These are phyloP conservation scores for Chytriomyces sp. DNA, from an alignment of 192 early-diverging fungal species.

Conservation along the genomic window DNA sequence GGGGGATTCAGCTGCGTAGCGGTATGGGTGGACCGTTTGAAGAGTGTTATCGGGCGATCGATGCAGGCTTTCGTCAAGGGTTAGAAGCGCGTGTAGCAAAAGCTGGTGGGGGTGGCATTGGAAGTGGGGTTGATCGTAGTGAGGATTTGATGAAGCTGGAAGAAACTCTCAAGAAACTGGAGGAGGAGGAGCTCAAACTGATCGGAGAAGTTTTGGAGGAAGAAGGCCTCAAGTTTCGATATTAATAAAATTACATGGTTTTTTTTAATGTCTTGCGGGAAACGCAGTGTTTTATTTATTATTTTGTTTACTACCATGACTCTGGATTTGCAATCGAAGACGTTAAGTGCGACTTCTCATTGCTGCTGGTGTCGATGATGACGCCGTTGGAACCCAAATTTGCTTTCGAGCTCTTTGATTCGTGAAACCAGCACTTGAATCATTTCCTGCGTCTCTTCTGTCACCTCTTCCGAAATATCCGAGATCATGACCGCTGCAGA, in stretches of 20 bases:
- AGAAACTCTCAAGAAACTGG: slow-evolving; percentile 10
- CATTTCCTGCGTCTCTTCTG: no score
- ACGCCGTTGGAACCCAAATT: no score
- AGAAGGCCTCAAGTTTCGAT: neutral
- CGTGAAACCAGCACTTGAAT: no score
- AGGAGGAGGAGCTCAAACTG: slow-evolving; percentile 1
- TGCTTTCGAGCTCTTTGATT: no score
- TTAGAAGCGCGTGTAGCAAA: neutral
- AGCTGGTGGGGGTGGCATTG: slow-evolving; percentile 5
- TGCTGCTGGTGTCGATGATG: no score
- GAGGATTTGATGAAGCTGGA: slow-evolving; percentile 5
- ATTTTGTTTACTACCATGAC: no score
- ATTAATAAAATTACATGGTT: no score
- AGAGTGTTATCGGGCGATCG: slow-evolving; percentile 5
- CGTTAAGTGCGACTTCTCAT: no score
- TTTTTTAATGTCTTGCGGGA: neutral
- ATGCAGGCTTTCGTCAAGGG: slow-evolving; percentile 6
- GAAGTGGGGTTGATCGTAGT: slow-evolving; percentile 22
- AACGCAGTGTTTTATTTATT: neutral
- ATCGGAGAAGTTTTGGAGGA: neutral
- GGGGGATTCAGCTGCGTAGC: neutral
- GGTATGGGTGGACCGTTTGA: neutral
- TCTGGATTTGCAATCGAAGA: no score
- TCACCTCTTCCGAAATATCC: no score
- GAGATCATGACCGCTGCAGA: no score